phyloP scores from a whole-genome alignment of 106 monocot species.

The Dactylorhiza incarnata region DNA sequence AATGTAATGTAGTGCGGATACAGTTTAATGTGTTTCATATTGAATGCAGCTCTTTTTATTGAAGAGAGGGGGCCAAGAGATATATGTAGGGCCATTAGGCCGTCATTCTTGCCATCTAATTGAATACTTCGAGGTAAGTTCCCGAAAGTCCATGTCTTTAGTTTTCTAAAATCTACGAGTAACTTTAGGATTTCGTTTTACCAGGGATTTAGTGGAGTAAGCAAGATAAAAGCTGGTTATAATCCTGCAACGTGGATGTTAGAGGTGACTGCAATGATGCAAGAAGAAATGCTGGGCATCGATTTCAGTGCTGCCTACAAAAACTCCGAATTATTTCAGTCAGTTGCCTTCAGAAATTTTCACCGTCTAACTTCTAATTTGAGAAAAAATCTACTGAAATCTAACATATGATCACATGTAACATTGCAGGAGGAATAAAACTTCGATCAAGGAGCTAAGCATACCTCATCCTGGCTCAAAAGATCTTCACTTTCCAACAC shows the following conservation, averaged over 20 bases:
- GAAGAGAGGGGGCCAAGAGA: slow-evolving; percentile 40
- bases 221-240: slow-evolving; percentile 34
- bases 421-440: slow-evolving; percentile 26
- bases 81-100: slow-evolving; percentile 42
- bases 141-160: background rate
- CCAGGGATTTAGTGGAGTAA: slow-evolving; percentile 25
- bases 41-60: slow-evolving; percentile 43
- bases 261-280: slow-evolving; percentile 26
- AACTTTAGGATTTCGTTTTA: background rate
- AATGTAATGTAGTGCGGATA: background rate
- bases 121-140: slow-evolving; percentile 21
- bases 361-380: background rate
- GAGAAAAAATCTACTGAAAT: background rate
- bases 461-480: slow-evolving; percentile 24
- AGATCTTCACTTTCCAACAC: slow-evolving; percentile 29
- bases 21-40: background rate
- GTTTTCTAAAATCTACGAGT: background rate
- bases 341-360: background rate
- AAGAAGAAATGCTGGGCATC: slow-evolving; percentile 31
- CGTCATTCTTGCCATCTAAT: slow-evolving; percentile 27
- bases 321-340: slow-evolving; percentile 30
- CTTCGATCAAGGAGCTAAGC: slow-evolving; percentile 27
- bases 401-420: background rate
- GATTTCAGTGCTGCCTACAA: slow-evolving; percentile 28
- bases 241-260: slow-evolving; percentile 52